These are phyloP conservation scores for Psidium friedrichsthalianum DNA, from an alignment of 345 rosid species.

Conservation along the genomic window DNA sequence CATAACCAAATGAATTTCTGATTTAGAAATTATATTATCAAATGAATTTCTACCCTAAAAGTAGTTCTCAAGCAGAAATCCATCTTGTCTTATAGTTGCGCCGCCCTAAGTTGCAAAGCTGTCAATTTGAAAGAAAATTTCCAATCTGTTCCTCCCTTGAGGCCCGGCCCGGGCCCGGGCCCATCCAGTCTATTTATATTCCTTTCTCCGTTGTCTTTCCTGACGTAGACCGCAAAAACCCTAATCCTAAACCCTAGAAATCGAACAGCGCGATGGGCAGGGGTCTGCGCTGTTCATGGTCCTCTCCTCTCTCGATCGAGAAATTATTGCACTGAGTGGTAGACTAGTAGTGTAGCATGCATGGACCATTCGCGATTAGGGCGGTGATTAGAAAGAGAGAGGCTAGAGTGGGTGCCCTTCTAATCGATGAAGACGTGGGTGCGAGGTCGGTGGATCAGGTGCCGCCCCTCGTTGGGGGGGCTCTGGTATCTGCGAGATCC, in stretches of 20 bases:
- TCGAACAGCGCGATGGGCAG: not conserved
- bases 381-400: slow-evolving; percentile 53
- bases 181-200: not conserved
- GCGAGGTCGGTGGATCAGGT: not conserved
- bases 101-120: not conserved
- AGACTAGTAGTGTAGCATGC: not conserved
- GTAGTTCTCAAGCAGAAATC: too few relatives aligned
- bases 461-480: slow-evolving; percentile 9
- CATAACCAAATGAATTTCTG: too few relatives aligned
- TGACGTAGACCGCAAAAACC: not conserved
- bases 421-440: not conserved
- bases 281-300: not conserved
- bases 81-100: too few relatives aligned
- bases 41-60: too few relatives aligned
- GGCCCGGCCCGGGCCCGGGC: not conserved
- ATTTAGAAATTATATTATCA: too few relatives aligned
- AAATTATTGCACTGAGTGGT: not conserved
- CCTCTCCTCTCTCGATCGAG: not conserved
- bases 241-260: not conserved
- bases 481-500: slow-evolving; percentile 10
- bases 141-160: not conserved
- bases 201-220: too few relatives aligned
- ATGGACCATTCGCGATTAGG: not conserved
- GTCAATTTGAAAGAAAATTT: too few relatives aligned
- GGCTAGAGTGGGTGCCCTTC: slow-evolving; percentile 31